phyloP scores from a whole-genome alignment of 1,139 yeast genomes.

The Protomyces inouyei region DNA sequence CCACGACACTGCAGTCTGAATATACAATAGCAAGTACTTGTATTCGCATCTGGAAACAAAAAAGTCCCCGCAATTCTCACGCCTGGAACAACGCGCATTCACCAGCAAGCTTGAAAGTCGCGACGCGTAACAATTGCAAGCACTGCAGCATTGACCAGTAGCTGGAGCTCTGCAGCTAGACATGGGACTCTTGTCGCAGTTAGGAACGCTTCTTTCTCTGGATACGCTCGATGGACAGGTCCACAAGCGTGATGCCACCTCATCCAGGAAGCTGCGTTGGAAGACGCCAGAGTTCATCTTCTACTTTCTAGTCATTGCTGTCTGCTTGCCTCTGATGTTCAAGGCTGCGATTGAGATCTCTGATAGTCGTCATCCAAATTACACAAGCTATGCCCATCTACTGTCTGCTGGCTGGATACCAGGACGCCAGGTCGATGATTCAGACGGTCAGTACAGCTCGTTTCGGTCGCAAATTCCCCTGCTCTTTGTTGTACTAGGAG shows the following conservation, averaged over 20 bases:
- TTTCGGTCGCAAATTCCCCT: slow-evolving; percentile 74
- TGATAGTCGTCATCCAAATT: slow-evolving; percentile 55
- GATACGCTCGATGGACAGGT: slow-evolving; percentile 24
- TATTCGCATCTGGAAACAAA: background rate
- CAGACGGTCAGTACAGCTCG: slow-evolving; percentile 83
- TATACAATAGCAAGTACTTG: background rate
- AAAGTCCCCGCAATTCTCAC: background rate
- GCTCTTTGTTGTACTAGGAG: slow-evolving; percentile 50
- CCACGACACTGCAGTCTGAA: background rate
- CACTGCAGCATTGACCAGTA: background rate
- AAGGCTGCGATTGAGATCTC: slow-evolving; percentile 25
- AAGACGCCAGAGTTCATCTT: slow-evolving; percentile 25
- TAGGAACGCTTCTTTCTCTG: slow-evolving; percentile 3
- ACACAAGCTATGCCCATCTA: slow-evolving; percentile 55
- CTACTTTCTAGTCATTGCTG: slow-evolving; percentile 14
- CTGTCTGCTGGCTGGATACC: slow-evolving; percentile 63
- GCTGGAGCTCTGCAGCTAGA: background rate
- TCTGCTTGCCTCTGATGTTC: slow-evolving; percentile 21
- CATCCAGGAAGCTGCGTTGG: slow-evolving; percentile 15
- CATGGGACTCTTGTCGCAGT: background rate
- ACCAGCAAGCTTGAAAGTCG: background rate
- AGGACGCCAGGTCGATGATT: slow-evolving; percentile 53
- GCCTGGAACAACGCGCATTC: background rate
- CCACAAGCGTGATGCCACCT: background rate
- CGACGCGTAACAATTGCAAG: background rate